Base-by-base conservation (phyloP, 75 land plant genomes). In the Selaginella moellendorffii region DNA sequence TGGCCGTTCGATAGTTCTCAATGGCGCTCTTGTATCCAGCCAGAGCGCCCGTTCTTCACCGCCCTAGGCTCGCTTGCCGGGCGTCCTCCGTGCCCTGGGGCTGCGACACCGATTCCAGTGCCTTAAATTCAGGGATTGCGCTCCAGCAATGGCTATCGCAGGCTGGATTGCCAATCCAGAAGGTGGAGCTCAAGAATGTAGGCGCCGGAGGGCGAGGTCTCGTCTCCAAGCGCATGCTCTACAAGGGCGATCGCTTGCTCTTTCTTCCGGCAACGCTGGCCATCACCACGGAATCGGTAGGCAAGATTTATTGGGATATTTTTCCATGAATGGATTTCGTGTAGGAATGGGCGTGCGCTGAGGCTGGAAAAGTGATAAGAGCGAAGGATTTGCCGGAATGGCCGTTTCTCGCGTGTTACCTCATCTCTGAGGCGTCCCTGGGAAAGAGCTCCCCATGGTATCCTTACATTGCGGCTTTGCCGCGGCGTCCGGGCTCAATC, bases 161-260 rank as follows among this genome's bases (percentile, higher is more conserved):
- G 0, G 73, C 77, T 26, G 87, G 90, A 10, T 78, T 90, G 9
- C 87, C 96, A 1, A 65, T 63, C 2, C 96, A 90, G 85, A 90
- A 90, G 66, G 78, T 90, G 81, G 80, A 14, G 20, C 76, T 90
- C 21, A 77, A 82, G 54, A 70, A 74, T 31, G 96, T 90, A 1
- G 80, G 83, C 0, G 79, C 88, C 20, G 96, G 90, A 20, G 96
- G 88, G 65, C 66, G 96, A 28, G 96, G 96, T 1, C 76, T 90
- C 1, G 96, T 90, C 19, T 84, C 96, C 2, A 67, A 70, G 20
- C 82, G 79, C 71, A 90, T 80, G 52, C 77, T 90, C 25, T 70
- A 89, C 61, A 81, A 81, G 78, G 85, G 90, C 36, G 96, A 90
- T 76, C 84, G 84, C 68, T 61, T 90, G 65, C 84, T 90, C 60